A percentile compares a stretch with the other conserved stretches of the same genome.
Evolutionary conservation across 2,329 filamentous ascomycete species (phyloP).

Genomic region (Cladosporium austrohemisphaericum): DNA sequence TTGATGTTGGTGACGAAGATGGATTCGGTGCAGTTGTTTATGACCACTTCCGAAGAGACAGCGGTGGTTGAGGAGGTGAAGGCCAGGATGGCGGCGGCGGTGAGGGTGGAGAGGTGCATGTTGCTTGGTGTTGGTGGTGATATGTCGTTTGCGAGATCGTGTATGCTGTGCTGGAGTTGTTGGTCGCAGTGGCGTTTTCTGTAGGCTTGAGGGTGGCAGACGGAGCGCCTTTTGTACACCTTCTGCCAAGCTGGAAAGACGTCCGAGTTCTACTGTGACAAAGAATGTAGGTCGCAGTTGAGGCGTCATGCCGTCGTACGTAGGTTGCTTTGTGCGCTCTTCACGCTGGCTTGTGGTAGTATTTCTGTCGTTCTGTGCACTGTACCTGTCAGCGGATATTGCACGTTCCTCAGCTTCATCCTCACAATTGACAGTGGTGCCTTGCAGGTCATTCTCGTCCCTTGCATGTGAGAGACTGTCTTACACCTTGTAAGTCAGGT

Average conservation of each 20-base stretch:
- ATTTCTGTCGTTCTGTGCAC: background rate
- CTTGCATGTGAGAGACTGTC: constrained; percentile 12
- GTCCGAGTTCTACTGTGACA: background rate
- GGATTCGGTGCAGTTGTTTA: constrained; percentile 27
- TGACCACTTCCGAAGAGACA: constrained; percentile 19
- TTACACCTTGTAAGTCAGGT: background rate
- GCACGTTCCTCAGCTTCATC: constrained; percentile 8
- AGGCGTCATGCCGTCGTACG: constrained; percentile 12
- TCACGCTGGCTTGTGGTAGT: background rate
- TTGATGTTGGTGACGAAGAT: constrained; percentile 29
- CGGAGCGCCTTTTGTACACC: constrained; percentile 5
- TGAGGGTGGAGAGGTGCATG: constrained; percentile 22
- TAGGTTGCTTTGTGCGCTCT: constrained; percentile 4
- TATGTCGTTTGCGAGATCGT: background rate
- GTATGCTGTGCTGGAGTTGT: background rate
- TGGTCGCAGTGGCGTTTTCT: constrained; percentile 6
- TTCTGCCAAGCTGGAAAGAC: background rate
- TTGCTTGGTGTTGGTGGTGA: constrained; percentile 8
- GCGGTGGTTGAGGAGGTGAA: constrained; percentile 19
- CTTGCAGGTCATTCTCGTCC: constrained; percentile 13
- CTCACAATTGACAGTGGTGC: constrained; percentile 7
- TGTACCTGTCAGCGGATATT: constrained; percentile 4
- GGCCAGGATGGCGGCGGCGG: constrained; percentile 16
- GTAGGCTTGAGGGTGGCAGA: background rate
- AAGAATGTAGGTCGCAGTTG: constrained; percentile 3